Percentiles rank a stretch among this genome's conserved stretches.
Conservation (phyloP, 176 grass and related monocot genomes). For the Oryza nivara region DNA sequence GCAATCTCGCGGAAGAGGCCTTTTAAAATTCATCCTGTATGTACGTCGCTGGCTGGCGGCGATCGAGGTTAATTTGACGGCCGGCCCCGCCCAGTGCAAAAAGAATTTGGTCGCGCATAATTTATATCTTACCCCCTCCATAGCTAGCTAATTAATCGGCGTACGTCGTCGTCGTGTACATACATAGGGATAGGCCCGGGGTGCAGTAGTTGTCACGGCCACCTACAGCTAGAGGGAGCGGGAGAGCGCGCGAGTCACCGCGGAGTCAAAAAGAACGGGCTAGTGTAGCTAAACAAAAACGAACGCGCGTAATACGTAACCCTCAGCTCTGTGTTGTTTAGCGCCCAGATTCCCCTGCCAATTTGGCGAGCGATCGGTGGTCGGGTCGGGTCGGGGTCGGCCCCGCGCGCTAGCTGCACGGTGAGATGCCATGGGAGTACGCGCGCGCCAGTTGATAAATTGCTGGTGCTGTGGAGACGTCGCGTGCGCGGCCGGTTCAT, state of each 20-base stretch:
- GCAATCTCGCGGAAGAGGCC: slow-evolving; percentile 9
- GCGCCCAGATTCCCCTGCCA: slow-evolving; percentile 36
- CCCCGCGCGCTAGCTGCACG: not conserved
- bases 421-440: slow-evolving; percentile 18
- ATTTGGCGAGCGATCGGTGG: not conserved
- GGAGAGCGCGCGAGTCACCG: not conserved
- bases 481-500: slow-evolving; percentile 30
- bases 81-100: not conserved
- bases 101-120: not conserved
- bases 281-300: not conserved
- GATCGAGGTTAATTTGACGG: not conserved
- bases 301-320: not conserved
- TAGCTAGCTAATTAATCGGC: too few species aligned
- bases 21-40: slow-evolving; percentile 13
- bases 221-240: slow-evolving; percentile 2
- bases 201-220: slow-evolving; percentile 33
- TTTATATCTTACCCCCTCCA: not conserved
- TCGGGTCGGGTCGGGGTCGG: not conserved
- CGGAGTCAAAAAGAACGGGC: slow-evolving; percentile 22
- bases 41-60: slow-evolving; percentile 34
- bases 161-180: not conserved
- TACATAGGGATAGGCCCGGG: too few species aligned
- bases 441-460: not conserved
- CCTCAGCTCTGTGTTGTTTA: slow-evolving; percentile 15
- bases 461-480: slow-evolving; percentile 34